Evolutionary conservation across 345 rosid species (phyloP), one percentile per base, ranked within the genome.

Genomic region (Ailanthus altissimus): DNA sequence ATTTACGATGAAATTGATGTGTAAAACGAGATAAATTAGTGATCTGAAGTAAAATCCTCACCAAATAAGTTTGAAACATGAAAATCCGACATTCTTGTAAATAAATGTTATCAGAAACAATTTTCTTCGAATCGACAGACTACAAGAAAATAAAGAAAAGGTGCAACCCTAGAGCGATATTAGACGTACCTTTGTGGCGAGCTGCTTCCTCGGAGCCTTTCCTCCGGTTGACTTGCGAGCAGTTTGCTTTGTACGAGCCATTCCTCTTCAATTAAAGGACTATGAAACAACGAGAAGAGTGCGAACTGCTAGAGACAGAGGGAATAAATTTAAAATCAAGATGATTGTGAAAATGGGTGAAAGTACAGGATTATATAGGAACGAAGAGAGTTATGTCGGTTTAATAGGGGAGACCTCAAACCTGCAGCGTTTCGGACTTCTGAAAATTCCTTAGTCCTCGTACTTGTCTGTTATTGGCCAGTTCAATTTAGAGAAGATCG

Each of bases 121-220:
- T 20, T 23, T 8, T 40, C 16, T 68, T 46, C 42, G 25, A 68
- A 49, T 43, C 73, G 49, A 69, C 49, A 58, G 15, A 5, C 6
- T 51, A 26, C 15, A n/a, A 4, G 0, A 42, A 11, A 20, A 26
- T 0, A 51, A 38, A 13, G 0, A n/a, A 68, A 26, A 6, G 2
- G 4, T 12, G 14, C 15, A 72, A 43, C 18, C 53, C 43, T 51
- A 57, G n/a, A 4, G 5, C 38, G 38, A 32, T 1, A 32, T 3
- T 1, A 13, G 3, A 51, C 45, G 13, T 5, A 88, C 93, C 90
- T 86, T 90, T 23, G 90, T 86, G 54, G 93, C 91, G 4, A 90
- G 89, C 81, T 90, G 91, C 87, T 90, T 90, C 70, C 91, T 81
- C 0, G 91, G 93, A 76, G 93, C 93, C 76, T 90, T 90, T 25